phyloP scores from a whole-genome alignment of 495 filamentous ascomycete genomes.

The Penicillium psychrofluorescens region DNA sequence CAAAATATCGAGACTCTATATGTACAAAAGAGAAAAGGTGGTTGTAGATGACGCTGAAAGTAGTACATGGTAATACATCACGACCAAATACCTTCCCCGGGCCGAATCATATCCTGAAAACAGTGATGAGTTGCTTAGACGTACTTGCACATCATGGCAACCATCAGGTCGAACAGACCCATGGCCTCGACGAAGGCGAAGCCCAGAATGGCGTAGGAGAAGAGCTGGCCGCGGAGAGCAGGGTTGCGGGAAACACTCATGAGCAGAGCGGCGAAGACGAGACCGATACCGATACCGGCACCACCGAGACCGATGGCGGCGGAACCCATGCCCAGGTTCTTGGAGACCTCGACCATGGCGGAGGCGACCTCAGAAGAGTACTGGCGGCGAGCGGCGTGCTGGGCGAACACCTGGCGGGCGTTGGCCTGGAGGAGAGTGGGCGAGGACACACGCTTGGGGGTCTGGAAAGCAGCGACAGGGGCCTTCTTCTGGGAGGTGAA shows the following conservation, averaged over 20 bases:
- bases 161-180: conserved; percentile 88
- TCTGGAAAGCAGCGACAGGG: conserved; percentile 39
- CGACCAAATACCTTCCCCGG: conserved; percentile 29
- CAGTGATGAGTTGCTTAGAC: conserved; percentile 27
- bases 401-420: conserved; percentile 54
- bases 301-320: conserved; percentile 85
- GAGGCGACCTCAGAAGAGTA: conserved; percentile 77
- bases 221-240: conserved; percentile 81
- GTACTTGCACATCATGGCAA: conserved; percentile 81
- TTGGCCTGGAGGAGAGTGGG: conserved; percentile 53
- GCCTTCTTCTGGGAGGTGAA: conserved; percentile 44
- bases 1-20: conserved; percentile 28
- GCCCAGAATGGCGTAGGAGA: conserved; percentile 89
- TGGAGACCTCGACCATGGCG: conserved; percentile 80
- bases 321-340: conserved; percentile 80
- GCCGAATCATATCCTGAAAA: conserved; percentile 2
- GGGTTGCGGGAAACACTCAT: conserved; percentile 83
- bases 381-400: conserved; percentile 51
- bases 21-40: conserved; percentile 35
- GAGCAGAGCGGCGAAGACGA: conserved; percentile 82
- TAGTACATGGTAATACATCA: conserved; percentile 36
- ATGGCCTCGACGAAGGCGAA: conserved; percentile 93
- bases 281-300: conserved; percentile 89
- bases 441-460: conserved; percentile 62
- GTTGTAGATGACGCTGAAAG: conserved; percentile 32